Percentiles rank a stretch among this genome's conserved stretches.
Evolutionary conservation across 2,329 filamentous ascomycete species (phyloP).

Genomic region (Microcyclosporella mali): DNA sequence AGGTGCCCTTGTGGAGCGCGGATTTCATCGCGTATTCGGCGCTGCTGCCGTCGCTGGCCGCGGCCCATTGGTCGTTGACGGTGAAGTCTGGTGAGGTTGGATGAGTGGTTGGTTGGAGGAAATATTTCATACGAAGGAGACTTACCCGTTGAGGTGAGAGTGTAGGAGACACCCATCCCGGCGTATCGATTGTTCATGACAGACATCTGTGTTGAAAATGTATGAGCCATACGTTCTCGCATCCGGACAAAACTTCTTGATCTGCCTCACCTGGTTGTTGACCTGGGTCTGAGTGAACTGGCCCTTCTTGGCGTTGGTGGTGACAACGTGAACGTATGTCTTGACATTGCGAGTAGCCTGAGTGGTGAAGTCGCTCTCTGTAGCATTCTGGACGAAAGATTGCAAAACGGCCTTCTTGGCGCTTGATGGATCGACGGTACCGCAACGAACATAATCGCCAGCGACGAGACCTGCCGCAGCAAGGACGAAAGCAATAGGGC

Average conservation of each 20-base stretch:
- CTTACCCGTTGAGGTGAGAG: too few relatives aligned
- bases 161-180: slow-evolving; percentile 35
- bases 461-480: slow-evolving; percentile 1
- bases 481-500: slow-evolving; percentile 1
- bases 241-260: background rate
- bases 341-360: slow-evolving; percentile 8
- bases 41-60: slow-evolving; percentile 38
- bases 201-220: slow-evolving; percentile 2
- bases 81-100: slow-evolving; percentile 39
- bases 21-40: slow-evolving; percentile 42
- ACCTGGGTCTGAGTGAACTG: slow-evolving; percentile 29
- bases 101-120: background rate
- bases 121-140: too few relatives aligned
- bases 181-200: slow-evolving; percentile 31
- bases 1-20: slow-evolving; percentile 46
- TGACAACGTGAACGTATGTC: slow-evolving; percentile 38
- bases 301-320: slow-evolving; percentile 27
- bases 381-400: background rate
- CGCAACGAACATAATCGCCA: slow-evolving; percentile 8
- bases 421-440: slow-evolving; percentile 2
- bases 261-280: slow-evolving; percentile 2
- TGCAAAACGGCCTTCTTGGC: slow-evolving; percentile 4
- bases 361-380: background rate
- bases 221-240: too few relatives aligned
- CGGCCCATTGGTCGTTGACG: slow-evolving; percentile 48